Evolutionary conservation across 2,329 filamentous ascomycete species (phyloP).

Genomic region (Plenodomus lindquistii): DNA sequence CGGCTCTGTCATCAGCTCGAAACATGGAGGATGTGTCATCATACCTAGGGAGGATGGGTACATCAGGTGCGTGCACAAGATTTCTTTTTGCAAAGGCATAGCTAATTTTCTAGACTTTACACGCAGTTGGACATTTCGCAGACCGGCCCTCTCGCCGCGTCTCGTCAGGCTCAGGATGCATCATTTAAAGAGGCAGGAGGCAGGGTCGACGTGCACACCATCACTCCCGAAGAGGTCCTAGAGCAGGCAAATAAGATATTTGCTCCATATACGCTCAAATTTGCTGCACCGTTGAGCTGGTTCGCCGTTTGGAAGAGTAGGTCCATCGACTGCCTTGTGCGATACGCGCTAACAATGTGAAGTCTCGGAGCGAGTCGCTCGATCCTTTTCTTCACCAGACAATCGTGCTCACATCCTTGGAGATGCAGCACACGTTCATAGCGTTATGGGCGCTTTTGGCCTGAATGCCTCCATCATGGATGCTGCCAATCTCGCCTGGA

Average conservation of each 20-base stretch:
- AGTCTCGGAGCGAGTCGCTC: conserved; percentile 42
- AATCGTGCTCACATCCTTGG: conserved; percentile 37
- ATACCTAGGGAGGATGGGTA: conserved; percentile 40
- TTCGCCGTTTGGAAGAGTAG: conserved; percentile 37
- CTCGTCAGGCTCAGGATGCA: neutral
- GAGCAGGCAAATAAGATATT: conserved; percentile 43
- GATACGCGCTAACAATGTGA: neutral
- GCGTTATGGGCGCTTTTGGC: conserved; percentile 44
- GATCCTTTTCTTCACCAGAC: conserved; percentile 35
- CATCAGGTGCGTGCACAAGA: conserved; percentile 18
- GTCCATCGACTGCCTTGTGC: too few relatives aligned
- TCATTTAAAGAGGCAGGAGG: neutral
- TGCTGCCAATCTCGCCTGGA: conserved; percentile 43
- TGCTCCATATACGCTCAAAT: conserved; percentile 38
- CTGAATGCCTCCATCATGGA: conserved; percentile 45
- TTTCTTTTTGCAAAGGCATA: neutral
- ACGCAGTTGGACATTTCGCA: conserved; percentile 33
- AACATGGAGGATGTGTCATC: conserved; percentile 28
- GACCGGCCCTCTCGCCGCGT: neutral
- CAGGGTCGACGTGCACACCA: conserved; percentile 32
- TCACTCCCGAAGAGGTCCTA: conserved; percentile 43
- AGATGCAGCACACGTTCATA: conserved; percentile 30
- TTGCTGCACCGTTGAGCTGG: conserved; percentile 39
- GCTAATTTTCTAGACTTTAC: conserved; percentile 29
- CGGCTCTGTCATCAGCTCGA: conserved; percentile 2